Percentiles rank a stretch among this genome's conserved stretches.
Evolutionary conservation across 2,329 filamentous ascomycete genomes (phyloP).

Genomic region (Exophiala aquamarina): DNA sequence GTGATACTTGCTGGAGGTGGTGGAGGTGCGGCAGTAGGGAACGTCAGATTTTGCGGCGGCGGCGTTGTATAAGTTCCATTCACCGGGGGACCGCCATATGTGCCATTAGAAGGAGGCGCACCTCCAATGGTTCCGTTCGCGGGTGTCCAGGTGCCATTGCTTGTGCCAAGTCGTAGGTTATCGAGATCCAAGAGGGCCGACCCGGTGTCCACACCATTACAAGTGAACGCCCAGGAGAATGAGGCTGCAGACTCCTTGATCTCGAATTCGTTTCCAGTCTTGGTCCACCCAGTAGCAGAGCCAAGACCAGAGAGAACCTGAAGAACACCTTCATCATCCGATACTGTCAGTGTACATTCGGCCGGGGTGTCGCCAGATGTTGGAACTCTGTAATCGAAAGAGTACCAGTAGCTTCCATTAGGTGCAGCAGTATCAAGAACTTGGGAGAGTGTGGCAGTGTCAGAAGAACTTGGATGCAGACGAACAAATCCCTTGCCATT

Average conservation of each 20-base stretch:
- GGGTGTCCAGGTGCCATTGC: conserved; percentile 64
- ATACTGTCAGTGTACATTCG: conserved; percentile 8
- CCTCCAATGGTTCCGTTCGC: conserved; percentile 4
- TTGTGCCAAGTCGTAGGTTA: conserved; percentile 87
- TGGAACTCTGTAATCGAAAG: conserved; percentile 11
- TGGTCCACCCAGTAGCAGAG: conserved; percentile 7
- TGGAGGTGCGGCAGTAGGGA: neutral
- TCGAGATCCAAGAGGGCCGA: conserved; percentile 51
- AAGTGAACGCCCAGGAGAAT: conserved; percentile 11
- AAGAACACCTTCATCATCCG: conserved; percentile 8
- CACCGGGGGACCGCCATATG: neutral
- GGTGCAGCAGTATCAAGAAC: conserved; percentile 3
- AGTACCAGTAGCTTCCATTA: conserved; percentile 12
- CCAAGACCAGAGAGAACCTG: conserved; percentile 1
- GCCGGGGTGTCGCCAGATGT: conserved; percentile 6
- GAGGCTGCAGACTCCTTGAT: conserved; percentile 4
- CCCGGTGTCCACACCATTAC: conserved; percentile 3
- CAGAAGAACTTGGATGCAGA: conserved; percentile 5
- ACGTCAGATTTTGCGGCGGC: conserved; percentile 6
- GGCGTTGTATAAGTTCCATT: conserved; percentile 2
- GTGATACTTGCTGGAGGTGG: no score
- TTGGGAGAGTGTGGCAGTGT: conserved; percentile 8
- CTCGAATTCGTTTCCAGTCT: conserved; percentile 9
- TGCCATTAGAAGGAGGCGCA: conserved; percentile 1
- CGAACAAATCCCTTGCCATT: conserved; percentile 11